Base-by-base conservation (phyloP, 768 basidiomycete genomes). In the Macrolepiota fuliginosa region DNA sequence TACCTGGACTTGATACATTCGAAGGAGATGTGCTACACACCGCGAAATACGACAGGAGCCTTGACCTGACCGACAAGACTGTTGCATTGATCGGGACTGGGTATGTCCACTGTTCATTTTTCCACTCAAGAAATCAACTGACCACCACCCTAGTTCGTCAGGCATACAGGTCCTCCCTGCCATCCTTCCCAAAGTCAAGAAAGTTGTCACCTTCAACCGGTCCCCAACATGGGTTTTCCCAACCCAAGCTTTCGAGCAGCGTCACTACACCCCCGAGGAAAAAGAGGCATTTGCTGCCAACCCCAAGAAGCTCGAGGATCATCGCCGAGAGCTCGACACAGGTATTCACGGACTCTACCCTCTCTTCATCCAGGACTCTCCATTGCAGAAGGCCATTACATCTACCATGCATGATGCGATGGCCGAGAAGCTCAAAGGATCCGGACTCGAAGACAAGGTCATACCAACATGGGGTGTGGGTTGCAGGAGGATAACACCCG, bases 381-480 rank as follows among this genome's bases (percentile, higher is more conserved):
- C 63, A 0, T 64, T 72, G 53, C 79, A 82, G 63, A 56, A 65
- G 54, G 65, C 60, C 4, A 64, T 64, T 0, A 67, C 62, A 1
- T 62, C 46, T 13, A 54, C 56, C 1, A 69, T 79, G 63, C 63
- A 59, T 9, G 68, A 65, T 11, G 63, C 70, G 40, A 83, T 84
- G 80, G 64, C 69, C 40, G 69, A 72, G 54, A 77, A 75, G 58
- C 69, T 85, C 6, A 50, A 62, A 17, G 73, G 72, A 12, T 72
- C 74, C 64, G 79, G 74, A 54, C 80, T 85, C 45, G 73, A 75
- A 15, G 75, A 77, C 17, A 67, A 75, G 42, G 50, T 75, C 32
- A 67, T 74, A 12, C 73, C 73, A 0, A 64, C 61, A 19, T 75
- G 70, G 63, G 67, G 64, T 15, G 67, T 75, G 0, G 72, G 74